phyloP scores from a whole-genome alignment of 176 grass and related monocot genomes.

The Paspalum vaginatum region DNA sequence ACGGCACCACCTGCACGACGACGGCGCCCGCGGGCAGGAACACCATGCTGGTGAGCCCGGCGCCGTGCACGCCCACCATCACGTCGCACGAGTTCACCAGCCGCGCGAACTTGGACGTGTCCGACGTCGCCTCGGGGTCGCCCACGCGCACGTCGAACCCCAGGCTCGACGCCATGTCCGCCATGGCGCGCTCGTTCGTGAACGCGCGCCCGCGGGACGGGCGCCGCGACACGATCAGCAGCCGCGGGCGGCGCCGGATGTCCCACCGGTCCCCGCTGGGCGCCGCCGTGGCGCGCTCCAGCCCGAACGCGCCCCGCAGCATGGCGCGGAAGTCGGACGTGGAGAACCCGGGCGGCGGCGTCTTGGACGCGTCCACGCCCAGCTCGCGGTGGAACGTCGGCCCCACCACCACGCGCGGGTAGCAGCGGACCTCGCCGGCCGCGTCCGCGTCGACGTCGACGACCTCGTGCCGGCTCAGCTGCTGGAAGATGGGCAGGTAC shows the following conservation, averaged over 20 bases:
- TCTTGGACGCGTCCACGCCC: constrained; percentile 54
- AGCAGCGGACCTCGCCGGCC: constrained; percentile 71
- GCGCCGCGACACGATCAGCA: constrained; percentile 64
- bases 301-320: constrained; percentile 63
- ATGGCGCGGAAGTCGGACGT: constrained; percentile 61
- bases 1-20: constrained; percentile 86
- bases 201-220: constrained; percentile 48
- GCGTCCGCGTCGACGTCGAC: constrained; percentile 58
- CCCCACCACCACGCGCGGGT: constrained; percentile 51
- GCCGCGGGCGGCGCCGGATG: constrained; percentile 49
- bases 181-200: constrained; percentile 71
- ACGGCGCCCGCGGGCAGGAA: constrained; percentile 81
- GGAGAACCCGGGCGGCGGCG: constrained; percentile 18
- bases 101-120: constrained; percentile 80
- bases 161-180: constrained; percentile 62
- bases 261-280: constrained; percentile 68
- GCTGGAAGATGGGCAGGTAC: constrained; percentile 61
- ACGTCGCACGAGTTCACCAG: constrained; percentile 93
- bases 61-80: constrained; percentile 91
- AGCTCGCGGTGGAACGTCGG: constrained; percentile 72
- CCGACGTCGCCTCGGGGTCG: constrained; percentile 65
- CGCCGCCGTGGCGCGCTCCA: constrained; percentile 56
- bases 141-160: constrained; percentile 76
- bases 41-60: constrained; percentile 94
- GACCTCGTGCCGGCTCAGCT: constrained; percentile 72